Conservation (phyloP, 768 basidiomycete genomes). For the Auricularia cornea region DNA sequence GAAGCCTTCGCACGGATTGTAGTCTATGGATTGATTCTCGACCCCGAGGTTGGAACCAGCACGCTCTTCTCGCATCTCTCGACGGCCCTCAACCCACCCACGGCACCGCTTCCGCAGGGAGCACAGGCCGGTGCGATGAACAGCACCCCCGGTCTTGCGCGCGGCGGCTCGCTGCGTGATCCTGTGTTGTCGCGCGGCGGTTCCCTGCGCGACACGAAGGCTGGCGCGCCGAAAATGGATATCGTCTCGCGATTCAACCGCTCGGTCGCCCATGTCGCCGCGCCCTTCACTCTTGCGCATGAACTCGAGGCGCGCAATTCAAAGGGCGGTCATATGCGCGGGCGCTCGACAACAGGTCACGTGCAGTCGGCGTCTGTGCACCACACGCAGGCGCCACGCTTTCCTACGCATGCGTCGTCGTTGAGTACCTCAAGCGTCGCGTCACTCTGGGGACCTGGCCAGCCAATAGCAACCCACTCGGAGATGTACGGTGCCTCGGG, state of each 20-base stretch:
- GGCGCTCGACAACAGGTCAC: background rate
- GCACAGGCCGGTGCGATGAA: background rate
- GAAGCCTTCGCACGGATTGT: constrained; percentile 86
- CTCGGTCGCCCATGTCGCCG: background rate
- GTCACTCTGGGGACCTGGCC: background rate
- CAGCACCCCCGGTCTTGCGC: background rate
- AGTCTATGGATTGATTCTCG: constrained; percentile 81
- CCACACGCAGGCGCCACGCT: background rate
- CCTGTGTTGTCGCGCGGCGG: background rate
- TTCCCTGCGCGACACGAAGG: background rate
- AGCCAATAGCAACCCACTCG: background rate
- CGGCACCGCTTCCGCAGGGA: constrained; percentile 5
- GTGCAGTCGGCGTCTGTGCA: background rate
- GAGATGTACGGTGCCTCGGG: background rate
- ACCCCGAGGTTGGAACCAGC: constrained; percentile 60
- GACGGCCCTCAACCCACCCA: constrained; percentile 5
- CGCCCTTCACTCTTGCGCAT: background rate
- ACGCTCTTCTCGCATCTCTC: constrained; percentile 37
- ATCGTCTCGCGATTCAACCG: background rate
- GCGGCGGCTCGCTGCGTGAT: background rate
- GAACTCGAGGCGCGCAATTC: background rate
- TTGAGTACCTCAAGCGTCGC: background rate
- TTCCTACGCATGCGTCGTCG: background rate
- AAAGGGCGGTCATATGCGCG: background rate
- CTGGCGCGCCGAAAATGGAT: background rate